Evolutionary conservation across 192 early-diverging fungal species (phyloP).

Genomic region (Mortierella hygrophila): DNA sequence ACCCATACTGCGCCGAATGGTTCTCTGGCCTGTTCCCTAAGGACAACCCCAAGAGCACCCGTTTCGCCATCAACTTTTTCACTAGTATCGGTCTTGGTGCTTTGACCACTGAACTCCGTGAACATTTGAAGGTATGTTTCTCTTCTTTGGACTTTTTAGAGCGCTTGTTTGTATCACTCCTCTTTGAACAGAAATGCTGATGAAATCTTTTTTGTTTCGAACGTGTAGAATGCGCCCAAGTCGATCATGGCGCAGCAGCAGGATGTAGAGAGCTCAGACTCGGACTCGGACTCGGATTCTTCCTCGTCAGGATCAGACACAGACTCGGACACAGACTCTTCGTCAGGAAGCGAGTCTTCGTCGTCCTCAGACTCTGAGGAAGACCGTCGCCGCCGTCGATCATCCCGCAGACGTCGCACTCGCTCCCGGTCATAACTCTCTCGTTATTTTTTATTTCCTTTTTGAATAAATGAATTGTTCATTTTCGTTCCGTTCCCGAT

Average conservation of each 20-base stretch:
- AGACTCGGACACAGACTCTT: slow-evolving; percentile 36
- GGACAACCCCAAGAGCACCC: slow-evolving; percentile 86
- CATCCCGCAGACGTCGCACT: slow-evolving; percentile 15
- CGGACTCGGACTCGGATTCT: slow-evolving; percentile 54
- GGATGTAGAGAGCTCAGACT: slow-evolving; percentile 55
- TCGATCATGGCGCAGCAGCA: slow-evolving; percentile 75
- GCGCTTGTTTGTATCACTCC: slow-evolving; percentile 10
- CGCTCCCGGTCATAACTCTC: slow-evolving; percentile 6
- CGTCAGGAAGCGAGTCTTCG: slow-evolving; percentile 30
- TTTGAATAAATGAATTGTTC: slow-evolving; percentile 1
- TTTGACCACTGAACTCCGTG: slow-evolving; percentile 93
- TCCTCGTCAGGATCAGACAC: slow-evolving; percentile 37
- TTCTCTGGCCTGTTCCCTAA: slow-evolving; percentile 92
- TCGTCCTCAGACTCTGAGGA: slow-evolving; percentile 40
- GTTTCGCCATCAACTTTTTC: slow-evolving; percentile 99
- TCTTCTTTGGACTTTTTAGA: not conserved
- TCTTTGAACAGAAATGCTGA: not conserved
- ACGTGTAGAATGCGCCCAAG: slow-evolving; percentile 69
- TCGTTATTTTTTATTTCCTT: not conserved
- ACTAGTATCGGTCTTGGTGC: slow-evolving; percentile 94
- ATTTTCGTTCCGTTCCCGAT: not conserved
- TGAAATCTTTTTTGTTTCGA: not conserved
- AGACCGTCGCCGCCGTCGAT: slow-evolving; percentile 21
- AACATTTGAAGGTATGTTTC: slow-evolving; percentile 74
- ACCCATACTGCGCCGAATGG: slow-evolving; percentile 76